These are phyloP conservation scores for Avena insularis DNA, from an alignment of 176 grass and related monocot species.

Conservation along the genomic window DNA sequence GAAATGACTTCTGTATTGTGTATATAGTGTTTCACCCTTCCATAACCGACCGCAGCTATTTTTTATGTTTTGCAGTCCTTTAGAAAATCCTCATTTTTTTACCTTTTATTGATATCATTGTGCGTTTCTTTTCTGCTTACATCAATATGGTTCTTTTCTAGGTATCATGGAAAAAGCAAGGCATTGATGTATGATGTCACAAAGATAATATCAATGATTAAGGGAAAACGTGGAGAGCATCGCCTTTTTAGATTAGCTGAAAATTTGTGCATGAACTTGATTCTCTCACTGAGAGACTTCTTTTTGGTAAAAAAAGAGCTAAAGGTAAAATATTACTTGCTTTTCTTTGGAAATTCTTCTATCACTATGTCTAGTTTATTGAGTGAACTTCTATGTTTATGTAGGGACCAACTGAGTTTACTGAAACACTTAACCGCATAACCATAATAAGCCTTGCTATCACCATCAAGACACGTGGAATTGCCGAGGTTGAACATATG, in stretches of 20 bases:
- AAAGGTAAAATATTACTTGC: constrained; percentile 62
- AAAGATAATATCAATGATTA: constrained; percentile 99
- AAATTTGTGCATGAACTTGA: constrained; percentile 99
- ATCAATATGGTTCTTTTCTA: constrained; percentile 39
- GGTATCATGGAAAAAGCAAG: constrained; percentile 99
- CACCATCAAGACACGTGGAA: constrained; percentile 96
- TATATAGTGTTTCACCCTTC: background rate
- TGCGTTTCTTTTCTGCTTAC: constrained; percentile 29
- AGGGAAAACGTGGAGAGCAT: constrained; percentile 93
- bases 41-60: background rate
- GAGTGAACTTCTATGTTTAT: constrained; percentile 34
- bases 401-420: constrained; percentile 97
- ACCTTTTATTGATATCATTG: constrained; percentile 16
- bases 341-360: constrained; percentile 30
- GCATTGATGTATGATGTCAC: constrained; percentile 99
- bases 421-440: constrained; percentile 98
- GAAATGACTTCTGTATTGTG: too few species aligned
- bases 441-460: constrained; percentile 99
- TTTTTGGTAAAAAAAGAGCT: constrained; percentile 99
- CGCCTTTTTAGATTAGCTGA: constrained; percentile 96
- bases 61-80: background rate
- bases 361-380: background rate
- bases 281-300: constrained; percentile 96
- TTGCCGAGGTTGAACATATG: constrained; percentile 96
- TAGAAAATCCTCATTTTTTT: background rate